These are phyloP conservation scores for Pezicula radicicola DNA, from an alignment of 2,329 filamentous ascomycete species.

Conservation along the genomic window DNA sequence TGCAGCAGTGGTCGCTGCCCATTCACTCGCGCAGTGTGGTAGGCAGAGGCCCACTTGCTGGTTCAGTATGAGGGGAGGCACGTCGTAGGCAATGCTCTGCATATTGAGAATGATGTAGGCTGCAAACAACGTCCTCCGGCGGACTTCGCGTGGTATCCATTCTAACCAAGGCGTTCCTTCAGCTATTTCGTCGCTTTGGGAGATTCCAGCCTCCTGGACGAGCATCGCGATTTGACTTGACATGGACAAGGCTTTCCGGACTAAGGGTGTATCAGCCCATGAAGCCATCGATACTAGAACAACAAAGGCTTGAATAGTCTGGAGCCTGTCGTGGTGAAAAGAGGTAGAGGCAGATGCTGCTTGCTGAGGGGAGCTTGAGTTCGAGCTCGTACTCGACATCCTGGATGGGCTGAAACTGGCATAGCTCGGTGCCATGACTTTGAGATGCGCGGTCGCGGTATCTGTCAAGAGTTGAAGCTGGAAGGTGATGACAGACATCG, in stretches of 20 bases:
- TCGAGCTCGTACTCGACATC: no score
- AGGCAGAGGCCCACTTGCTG: conserved; percentile 54
- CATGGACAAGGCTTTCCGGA: conserved; percentile 55
- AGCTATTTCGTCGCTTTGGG: conserved; percentile 28
- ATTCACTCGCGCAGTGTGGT: conserved; percentile 52
- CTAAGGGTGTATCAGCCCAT: conserved; percentile 57
- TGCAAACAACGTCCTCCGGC: conserved; percentile 55
- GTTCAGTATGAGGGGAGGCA: conserved; percentile 52
- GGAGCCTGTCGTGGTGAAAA: no score
- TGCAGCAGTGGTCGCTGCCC: conserved; percentile 55
- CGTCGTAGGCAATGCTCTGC: conserved; percentile 60
- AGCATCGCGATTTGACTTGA: conserved; percentile 56
- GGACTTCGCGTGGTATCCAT: conserved; percentile 55
- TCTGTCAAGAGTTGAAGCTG: no score
- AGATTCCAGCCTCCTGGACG: conserved; percentile 55
- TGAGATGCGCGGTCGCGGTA: no score
- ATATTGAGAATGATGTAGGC: conserved; percentile 62
- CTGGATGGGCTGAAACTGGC: no score
- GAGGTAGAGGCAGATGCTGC: no score
- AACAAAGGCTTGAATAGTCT: no score
- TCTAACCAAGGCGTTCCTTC: conserved; percentile 43
- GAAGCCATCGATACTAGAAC: no score
- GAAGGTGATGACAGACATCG: conserved; percentile 54
- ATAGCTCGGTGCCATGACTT: no score
- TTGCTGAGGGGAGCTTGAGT: no score